Percentiles rank a stretch among this genome's conserved stretches.
These are phyloP conservation scores for Colletotrichum sp. DNA, from an alignment of 2,329 filamentous ascomycete genomes.

Conservation along the genomic window DNA sequence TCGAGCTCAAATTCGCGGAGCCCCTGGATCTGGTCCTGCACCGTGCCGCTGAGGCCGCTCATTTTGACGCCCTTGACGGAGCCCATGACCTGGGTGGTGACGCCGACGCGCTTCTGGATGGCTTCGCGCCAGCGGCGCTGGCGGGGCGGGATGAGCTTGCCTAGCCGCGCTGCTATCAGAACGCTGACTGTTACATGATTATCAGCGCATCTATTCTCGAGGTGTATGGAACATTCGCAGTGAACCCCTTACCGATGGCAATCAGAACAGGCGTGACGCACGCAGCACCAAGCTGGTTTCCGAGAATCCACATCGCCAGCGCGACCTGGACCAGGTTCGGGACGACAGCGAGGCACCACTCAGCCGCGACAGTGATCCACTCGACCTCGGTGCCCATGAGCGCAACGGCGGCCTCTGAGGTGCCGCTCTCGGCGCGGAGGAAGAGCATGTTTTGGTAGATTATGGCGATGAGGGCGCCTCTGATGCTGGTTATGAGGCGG, in stretches of 20 bases:
- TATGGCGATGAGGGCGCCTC: slow-evolving; percentile 30
- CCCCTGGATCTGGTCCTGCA: slow-evolving; percentile 25
- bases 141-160: background rate
- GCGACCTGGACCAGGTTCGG: slow-evolving; percentile 23
- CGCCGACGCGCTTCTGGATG: slow-evolving; percentile 53
- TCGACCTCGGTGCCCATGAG: slow-evolving; percentile 34
- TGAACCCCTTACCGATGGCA: slow-evolving; percentile 29
- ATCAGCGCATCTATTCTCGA: background rate
- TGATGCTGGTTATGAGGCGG: slow-evolving; percentile 26
- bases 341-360: slow-evolving; percentile 24
- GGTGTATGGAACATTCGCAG: background rate
- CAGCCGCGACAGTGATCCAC: slow-evolving; percentile 26
- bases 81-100: slow-evolving; percentile 50
- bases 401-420: slow-evolving; percentile 25
- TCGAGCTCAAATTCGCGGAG: slow-evolving; percentile 25
- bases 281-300: slow-evolving; percentile 42
- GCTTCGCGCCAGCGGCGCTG: slow-evolving; percentile 48
- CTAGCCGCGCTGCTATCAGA: background rate
- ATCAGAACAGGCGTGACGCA: slow-evolving; percentile 42
- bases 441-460: slow-evolving; percentile 29
- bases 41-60: slow-evolving; percentile 47
- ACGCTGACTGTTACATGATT: background rate
- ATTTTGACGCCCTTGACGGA: slow-evolving; percentile 59
- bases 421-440: slow-evolving; percentile 14
- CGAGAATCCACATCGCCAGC: slow-evolving; percentile 30